A percentile compares a stretch with the other conserved stretches of the same genome.
Evolutionary conservation across 1,139 yeast genomes (phyloP).

Genomic region (Blastobotrys persicus): DNA sequence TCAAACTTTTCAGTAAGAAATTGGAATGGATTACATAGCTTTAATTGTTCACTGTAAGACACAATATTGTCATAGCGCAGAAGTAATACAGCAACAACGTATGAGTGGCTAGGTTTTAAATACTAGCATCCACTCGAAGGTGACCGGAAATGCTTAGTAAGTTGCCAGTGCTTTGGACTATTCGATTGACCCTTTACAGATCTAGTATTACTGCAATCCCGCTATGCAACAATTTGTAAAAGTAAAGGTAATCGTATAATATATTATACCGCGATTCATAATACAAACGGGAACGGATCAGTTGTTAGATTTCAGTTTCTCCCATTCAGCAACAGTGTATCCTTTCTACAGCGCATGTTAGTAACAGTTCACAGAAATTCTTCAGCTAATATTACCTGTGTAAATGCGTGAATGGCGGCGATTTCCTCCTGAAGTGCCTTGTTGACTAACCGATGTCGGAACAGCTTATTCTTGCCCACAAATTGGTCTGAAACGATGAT

Average conservation of each 20-base stretch:
- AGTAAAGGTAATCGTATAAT: not conserved
- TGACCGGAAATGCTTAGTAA: no score
- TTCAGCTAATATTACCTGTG: constrained; percentile 59
- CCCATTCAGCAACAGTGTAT: constrained; percentile 35
- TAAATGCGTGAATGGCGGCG: constrained; percentile 86
- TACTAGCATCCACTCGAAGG: no score
- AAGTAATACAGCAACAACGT: no score
- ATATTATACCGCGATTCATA: not conserved
- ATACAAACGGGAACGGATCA: not conserved
- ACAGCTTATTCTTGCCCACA: constrained; percentile 76
- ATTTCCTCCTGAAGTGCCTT: constrained; percentile 76
- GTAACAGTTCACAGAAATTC: constrained; percentile 23
- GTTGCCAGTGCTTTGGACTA: no score
- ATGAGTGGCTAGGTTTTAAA: no score
- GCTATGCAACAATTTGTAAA: no score
- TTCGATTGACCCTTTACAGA: no score
- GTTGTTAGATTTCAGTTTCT: constrained; percentile 15
- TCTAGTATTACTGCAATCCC: no score
- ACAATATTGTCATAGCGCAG: no score
- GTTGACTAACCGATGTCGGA: constrained; percentile 86
- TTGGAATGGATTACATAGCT: no score
- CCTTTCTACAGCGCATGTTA: constrained; percentile 25
- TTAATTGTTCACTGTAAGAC: no score
- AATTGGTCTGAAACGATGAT: constrained; percentile 78
- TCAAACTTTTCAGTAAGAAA: no score